These are phyloP conservation scores for Penicillium arizonense DNA, from an alignment of 495 filamentous ascomycete genomes.

Conservation along the genomic window DNA sequence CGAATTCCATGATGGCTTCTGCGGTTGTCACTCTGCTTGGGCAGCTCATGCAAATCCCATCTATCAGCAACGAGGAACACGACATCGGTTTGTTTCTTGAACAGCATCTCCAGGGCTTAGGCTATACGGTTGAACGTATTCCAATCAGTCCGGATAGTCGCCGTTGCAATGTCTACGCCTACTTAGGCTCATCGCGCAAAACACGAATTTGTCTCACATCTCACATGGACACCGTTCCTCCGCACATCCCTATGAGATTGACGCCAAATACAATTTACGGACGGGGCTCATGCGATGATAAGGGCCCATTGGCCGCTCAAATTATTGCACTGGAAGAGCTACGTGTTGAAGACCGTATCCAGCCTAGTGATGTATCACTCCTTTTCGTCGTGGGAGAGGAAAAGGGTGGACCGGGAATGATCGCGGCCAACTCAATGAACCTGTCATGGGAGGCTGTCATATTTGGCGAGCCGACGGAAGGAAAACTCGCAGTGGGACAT, in stretches of 20 bases:
- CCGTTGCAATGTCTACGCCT: constrained; percentile 22
- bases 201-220: constrained; percentile 56
- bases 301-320: constrained; percentile 76
- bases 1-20: no score
- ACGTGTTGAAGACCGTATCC: neutral
- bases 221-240: constrained; percentile 62
- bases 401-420: constrained; percentile 71
- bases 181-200: constrained; percentile 13
- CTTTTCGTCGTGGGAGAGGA: constrained; percentile 85
- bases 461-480: constrained; percentile 80
- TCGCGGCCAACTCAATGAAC: constrained; percentile 11
- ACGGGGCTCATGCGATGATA: constrained; percentile 78
- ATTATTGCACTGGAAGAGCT: constrained; percentile 53
- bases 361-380: constrained; percentile 49
- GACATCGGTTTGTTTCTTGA: no score
- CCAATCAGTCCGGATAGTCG: neutral
- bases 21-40: no score
- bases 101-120: no score
- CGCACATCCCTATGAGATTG: constrained; percentile 51
- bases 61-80: no score
- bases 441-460: constrained; percentile 43
- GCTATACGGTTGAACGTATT: no score
- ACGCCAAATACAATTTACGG: constrained; percentile 57
- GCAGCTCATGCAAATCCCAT: no score
- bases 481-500: constrained; percentile 74